Evolutionary conservation across 1,139 yeast genomes (phyloP), one percentile per base, ranked within the genome.

Genomic region (Nakaseomyces delphensis): DNA sequence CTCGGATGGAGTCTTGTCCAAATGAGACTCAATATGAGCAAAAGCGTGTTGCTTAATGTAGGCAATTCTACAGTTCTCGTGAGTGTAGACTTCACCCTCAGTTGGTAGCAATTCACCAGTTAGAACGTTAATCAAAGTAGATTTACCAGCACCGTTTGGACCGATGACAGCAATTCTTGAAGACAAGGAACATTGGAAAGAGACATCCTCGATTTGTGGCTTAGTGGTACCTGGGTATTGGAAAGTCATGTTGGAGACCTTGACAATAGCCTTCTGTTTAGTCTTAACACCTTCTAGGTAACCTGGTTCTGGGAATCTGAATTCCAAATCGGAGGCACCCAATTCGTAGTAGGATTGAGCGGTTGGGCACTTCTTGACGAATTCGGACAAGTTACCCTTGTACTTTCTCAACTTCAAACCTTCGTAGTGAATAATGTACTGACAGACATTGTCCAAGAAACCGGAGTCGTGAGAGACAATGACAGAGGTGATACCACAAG

Each of bases 71-170:
- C 94, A 83, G 76, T 91, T 91, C 76, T 91, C 97, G 77, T 91
- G 98, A 46, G 87, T 95, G 82, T 91, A 91, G 65, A 91, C 97
- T 69, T 91, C 97, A 85, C 98, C 98, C 45, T 62, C 62, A 55
- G 97, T 91, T 74, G 98, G 98, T 68, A 91, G 77, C 67, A 91
- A 83, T 79, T 91, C 98, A 84, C 98, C 98, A 60, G 98, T 91
- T 74, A 91, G 82, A 51, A 89, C 96, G 69, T 91, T 91, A 70
- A 91, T 87, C 74, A 91, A 82, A 62, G 97, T 91, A 53, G 97
- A 89, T 76, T 91, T 91, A 83, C 97, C 98, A 67, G 97, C 97
- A 83, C 98, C 98, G 73, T 91, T 91, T 70, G 97, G 97, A 73
- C 98, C 98, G 75, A 91, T 86, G 69, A 91, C 97, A 60, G 98